phyloP scores from a whole-genome alignment of 257 asterid genomes.

The Thymus mandschuricus region DNA sequence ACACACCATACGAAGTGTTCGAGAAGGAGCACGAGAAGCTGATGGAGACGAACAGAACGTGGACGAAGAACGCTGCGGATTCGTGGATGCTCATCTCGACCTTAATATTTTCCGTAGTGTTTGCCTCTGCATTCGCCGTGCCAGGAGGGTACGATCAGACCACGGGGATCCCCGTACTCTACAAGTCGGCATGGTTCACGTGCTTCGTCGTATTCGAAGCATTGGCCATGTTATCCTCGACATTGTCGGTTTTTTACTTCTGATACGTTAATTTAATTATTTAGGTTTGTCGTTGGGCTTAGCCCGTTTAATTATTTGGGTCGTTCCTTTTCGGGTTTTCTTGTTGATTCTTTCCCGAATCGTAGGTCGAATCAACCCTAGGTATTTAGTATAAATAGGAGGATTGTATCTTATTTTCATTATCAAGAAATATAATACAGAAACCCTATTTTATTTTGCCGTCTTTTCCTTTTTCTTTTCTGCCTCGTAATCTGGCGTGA shows the following conservation, averaged over 20 bases:
- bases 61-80: neutral
- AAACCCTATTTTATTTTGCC: too few relatives aligned
- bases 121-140: neutral
- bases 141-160: neutral
- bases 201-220: neutral
- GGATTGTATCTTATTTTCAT: too few relatives aligned
- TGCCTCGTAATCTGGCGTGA: too few relatives aligned
- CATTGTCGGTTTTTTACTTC: neutral
- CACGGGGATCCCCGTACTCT: neutral
- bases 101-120: neutral
- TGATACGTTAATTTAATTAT: too few relatives aligned
- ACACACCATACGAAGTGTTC: neutral
- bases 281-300: too few relatives aligned
- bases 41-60: neutral
- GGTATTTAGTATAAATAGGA: too few relatives aligned
- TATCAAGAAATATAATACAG: too few relatives aligned
- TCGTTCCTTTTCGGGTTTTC: too few relatives aligned
- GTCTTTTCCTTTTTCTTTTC: too few relatives aligned
- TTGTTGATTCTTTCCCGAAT: too few relatives aligned
- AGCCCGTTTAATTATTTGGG: too few relatives aligned
- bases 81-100: conserved; percentile 1
- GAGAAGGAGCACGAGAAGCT: neutral
- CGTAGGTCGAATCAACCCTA: too few relatives aligned
- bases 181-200: neutral
- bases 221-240: neutral